Percentiles rank a stretch among this genome's conserved stretches.
Conservation (phyloP, 305 asterid species). For the Fraxinus sp. region DNA sequence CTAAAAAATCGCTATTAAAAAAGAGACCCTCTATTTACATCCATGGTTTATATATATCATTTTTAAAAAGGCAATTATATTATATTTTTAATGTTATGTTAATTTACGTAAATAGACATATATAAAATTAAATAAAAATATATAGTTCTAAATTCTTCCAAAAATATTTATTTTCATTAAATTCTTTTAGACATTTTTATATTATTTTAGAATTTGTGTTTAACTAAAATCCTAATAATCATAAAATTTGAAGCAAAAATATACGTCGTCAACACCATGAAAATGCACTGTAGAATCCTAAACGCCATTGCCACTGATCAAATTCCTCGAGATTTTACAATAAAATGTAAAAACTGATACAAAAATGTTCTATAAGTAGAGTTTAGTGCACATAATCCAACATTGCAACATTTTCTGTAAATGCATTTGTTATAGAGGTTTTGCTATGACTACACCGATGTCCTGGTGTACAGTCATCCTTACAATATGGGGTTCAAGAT, state of each 20-base stretch:
- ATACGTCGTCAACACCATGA: slow-evolving; percentile 21
- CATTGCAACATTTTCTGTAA: not conserved
- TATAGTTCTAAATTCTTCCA: no score
- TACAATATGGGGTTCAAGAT: no score
- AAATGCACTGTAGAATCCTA: slow-evolving; percentile 10
- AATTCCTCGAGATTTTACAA: not conserved
- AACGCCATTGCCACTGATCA: slow-evolving; percentile 26
- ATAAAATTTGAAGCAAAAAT: slow-evolving; percentile 15
- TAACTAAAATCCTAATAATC: not conserved
- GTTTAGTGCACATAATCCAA: not conserved
- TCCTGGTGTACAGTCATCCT: no score
- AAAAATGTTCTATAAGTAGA: not conserved
- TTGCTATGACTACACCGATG: no score
- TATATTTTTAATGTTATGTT: no score
- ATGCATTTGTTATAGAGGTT: not conserved
- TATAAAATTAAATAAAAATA: no score
- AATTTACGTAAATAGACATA: no score
- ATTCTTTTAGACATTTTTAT: not conserved
- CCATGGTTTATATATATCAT: no score
- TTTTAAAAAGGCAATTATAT: no score
- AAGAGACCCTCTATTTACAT: no score
- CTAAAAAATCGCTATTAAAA: not conserved
- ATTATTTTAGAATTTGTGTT: not conserved
- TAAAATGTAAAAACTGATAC: not conserved
- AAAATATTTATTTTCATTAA: no score